Base-by-base conservation (phyloP, 1,139 yeast species). In the Yamadazyma diddensiae region DNA sequence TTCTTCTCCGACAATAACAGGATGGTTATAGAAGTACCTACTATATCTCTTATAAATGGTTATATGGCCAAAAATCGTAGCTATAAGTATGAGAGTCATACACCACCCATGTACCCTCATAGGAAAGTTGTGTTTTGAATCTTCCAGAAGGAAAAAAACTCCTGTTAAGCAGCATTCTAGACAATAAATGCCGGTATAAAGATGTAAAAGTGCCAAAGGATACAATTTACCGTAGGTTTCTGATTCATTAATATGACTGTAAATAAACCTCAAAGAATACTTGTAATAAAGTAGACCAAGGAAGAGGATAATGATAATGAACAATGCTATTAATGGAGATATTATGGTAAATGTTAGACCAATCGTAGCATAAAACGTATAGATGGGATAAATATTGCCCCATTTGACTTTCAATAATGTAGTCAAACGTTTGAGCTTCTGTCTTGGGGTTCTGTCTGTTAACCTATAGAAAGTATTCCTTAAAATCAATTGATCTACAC, bases 141-240 rank as follows among this genome's bases (percentile, higher is more conserved):
- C 65, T 40, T 65, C 65, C 49, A 79, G 79, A 13, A 82, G 57
- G 25, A 82, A 74, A 49, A 84, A 82, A 12, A 84, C 58, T 0
- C 96, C 96, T 26, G 85, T 68, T 46, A 88, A 57, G 45, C 90
- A 83, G 24, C 82, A 65, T 46, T 88, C 94, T 50, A 85, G 67
- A 47, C 87, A 82, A 51, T 88, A 87, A 2, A 88, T 55, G 0
- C 97, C 97, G 2, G 82, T 67, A 50, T 82, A 84, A 27, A 86
- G 57, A 39, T 87, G 95, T 36, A 82, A 68, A 15, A 88, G 55
- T 0, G 95, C 94, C 4, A 65, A 65, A 1, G 94, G 87, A 50
- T 84, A 88, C 26, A 81, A 62, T 38, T 61, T 64, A 0, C 95
- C 95, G 46, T 70, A 62, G 0, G 90, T 78, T 47, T 86, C 94